A percentile compares a stretch with the other conserved stretches of the same genome.
Conservation (phyloP, 2,329 filamentous ascomycete species). For the Colletotrichum endophyticum region DNA sequence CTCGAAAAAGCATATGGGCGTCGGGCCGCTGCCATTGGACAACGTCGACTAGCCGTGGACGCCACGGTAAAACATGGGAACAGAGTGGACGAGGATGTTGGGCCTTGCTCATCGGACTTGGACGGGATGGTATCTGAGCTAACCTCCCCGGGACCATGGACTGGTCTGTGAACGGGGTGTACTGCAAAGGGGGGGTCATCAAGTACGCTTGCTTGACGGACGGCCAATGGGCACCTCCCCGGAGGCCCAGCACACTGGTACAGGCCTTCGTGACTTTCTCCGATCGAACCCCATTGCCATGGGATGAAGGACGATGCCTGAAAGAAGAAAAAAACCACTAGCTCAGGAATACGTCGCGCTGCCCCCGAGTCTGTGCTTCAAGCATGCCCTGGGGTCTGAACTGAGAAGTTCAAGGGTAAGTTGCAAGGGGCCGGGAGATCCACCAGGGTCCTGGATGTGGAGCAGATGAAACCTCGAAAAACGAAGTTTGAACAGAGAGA, state of each 20-base stretch:
- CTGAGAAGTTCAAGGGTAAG: not conserved
- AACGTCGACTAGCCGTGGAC: constrained; percentile 3
- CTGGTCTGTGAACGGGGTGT: not conserved
- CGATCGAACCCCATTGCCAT: not conserved
- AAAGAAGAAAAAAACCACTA: constrained; percentile 3
- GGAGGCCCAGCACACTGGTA: constrained; percentile 12
- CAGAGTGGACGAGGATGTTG: not conserved
- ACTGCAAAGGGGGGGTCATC: not conserved
- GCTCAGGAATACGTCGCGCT: not conserved
- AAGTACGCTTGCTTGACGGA: not conserved
- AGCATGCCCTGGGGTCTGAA: not conserved
- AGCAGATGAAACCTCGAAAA: constrained; percentile 19
- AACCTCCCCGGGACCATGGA: not conserved
- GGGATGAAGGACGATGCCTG: constrained; percentile 8
- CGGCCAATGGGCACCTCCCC: constrained; percentile 15
- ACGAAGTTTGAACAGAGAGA: not conserved
- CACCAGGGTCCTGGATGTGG: constrained; percentile 5
- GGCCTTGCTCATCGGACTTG: not conserved
- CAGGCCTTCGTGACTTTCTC: constrained; percentile 1
- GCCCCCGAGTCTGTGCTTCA: not conserved
- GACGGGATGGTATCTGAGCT: constrained; percentile 4
- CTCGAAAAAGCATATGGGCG: constrained; percentile 5
- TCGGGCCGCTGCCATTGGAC: constrained; percentile 3
- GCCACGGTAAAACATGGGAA: constrained; percentile 17
- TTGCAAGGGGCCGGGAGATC: constrained; percentile 15